Conservation (phyloP, 2,329 filamentous ascomycete species). For the Orbilia brochopaga region DNA sequence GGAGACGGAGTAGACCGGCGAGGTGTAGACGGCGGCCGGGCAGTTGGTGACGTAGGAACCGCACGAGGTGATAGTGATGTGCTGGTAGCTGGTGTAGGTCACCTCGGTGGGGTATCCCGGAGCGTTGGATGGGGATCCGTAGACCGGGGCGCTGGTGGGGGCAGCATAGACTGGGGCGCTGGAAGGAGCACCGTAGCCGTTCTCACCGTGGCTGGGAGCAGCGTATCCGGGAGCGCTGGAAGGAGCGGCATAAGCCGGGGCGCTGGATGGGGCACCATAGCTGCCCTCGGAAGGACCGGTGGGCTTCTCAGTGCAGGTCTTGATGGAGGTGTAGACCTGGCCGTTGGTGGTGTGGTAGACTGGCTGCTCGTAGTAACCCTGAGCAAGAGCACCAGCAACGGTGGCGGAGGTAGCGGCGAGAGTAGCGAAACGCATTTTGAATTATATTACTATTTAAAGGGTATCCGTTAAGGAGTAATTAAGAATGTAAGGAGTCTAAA, state of each 20-base stretch:
- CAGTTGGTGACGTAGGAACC: slow-evolving; percentile 38
- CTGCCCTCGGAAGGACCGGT: slow-evolving; percentile 20
- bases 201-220: slow-evolving; percentile 19
- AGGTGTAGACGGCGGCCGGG: slow-evolving; percentile 43
- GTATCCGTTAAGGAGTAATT: slow-evolving; percentile 44
- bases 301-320: slow-evolving; percentile 29
- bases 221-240: slow-evolving; percentile 12
- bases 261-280: slow-evolving; percentile 16
- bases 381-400: slow-evolving; percentile 39
- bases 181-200: slow-evolving; percentile 14
- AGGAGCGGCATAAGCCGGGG: slow-evolving; percentile 25
- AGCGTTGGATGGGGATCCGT: slow-evolving; percentile 7
- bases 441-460: slow-evolving; percentile 46
- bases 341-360: slow-evolving; percentile 38
- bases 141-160: slow-evolving; percentile 17
- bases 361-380: slow-evolving; percentile 38
- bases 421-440: slow-evolving; percentile 49
- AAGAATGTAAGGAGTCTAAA: slow-evolving; percentile 48
- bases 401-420: slow-evolving; percentile 41
- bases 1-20: slow-evolving; percentile 39
- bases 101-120: slow-evolving; percentile 25
- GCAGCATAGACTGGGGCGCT: slow-evolving; percentile 21
- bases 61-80: slow-evolving; percentile 40
- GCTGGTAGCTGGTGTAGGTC: slow-evolving; percentile 47
- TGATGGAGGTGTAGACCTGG: slow-evolving; percentile 42